Percentiles rank a stretch among this genome's conserved stretches.
Evolutionary conservation across 495 filamentous ascomycete species (phyloP).

Genomic region (Mycothermus thermophilus): DNA sequence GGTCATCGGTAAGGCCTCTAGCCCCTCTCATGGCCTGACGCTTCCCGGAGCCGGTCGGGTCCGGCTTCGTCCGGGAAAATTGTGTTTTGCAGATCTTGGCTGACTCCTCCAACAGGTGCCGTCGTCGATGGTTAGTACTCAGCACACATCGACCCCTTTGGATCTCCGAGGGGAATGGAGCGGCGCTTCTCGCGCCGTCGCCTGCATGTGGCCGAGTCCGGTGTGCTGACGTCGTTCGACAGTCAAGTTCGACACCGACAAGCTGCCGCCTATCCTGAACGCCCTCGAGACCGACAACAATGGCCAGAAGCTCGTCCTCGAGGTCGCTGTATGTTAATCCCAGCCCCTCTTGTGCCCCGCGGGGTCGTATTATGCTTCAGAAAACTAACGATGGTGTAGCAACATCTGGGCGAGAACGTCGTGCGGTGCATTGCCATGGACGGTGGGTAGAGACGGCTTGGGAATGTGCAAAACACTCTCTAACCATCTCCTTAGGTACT

Average conservation of each 20-base stretch:
- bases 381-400: conserved; percentile 45
- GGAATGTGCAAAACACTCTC: too few species aligned
- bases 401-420: conserved; percentile 99
- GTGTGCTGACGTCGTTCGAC: conserved; percentile 16
- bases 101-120: conserved; percentile 42
- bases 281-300: conserved; percentile 82
- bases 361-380: background rate
- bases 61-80: conserved; percentile 4
- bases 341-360: conserved; percentile 4
- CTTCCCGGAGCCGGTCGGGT: background rate
- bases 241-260: conserved; percentile 88
- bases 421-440: conserved; percentile 99
- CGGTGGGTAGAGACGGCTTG: conserved; percentile 63
- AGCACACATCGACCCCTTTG: conserved; percentile 4
- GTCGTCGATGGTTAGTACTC: conserved; percentile 57
- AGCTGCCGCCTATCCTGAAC: conserved; percentile 95
- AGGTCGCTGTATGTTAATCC: conserved; percentile 69
- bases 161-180: background rate
- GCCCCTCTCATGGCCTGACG: background rate
- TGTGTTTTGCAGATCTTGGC: conserved; percentile 9
- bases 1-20: conserved; percentile 30
- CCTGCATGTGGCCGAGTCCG: too few species aligned
- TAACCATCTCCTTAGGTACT: too few species aligned
- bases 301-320: conserved; percentile 88
- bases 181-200: conserved; percentile 2